A percentile compares a stretch with the other conserved stretches of the same genome.
These are phyloP conservation scores for Dothidotthia symphoricarpi DNA, from an alignment of 2,329 filamentous ascomycete genomes.

Conservation along the genomic window DNA sequence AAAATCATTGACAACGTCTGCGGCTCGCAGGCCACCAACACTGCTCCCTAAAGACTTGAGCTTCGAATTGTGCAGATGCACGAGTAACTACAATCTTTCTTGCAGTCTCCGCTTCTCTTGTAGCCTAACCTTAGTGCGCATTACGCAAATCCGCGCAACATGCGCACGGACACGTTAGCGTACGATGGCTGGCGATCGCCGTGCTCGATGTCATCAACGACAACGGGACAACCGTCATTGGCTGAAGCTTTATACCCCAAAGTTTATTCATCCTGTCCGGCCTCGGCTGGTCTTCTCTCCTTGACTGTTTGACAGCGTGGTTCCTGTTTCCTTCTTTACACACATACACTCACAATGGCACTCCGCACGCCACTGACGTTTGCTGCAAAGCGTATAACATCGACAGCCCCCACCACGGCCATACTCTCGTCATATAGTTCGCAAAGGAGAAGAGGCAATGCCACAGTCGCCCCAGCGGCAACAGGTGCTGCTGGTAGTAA, in stretches of 20 bases:
- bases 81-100: no score
- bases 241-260: conserved; percentile 18
- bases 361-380: conserved; percentile 36
- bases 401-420: conserved; percentile 28
- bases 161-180: no score
- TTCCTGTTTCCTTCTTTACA: conserved; percentile 29
- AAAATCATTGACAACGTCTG: not conserved
- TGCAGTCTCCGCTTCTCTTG: no score
- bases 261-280: conserved; percentile 27
- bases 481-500: conserved; percentile 68
- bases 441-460: conserved; percentile 41
- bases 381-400: conserved; percentile 35
- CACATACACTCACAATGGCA: conserved; percentile 41
- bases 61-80: not conserved
- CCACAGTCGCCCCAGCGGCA: conserved; percentile 58
- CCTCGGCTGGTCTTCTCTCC: conserved; percentile 11
- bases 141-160: no score
- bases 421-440: conserved; percentile 30
- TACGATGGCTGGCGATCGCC: conserved; percentile 13
- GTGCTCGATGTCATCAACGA: conserved; percentile 13
- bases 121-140: no score
- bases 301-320: conserved; percentile 5
- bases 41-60: no score
- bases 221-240: conserved; percentile 24
- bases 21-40: no score